These are phyloP conservation scores for Crithidia acanthocephali DNA, from an alignment of 208 protist species.

Conservation along the genomic window DNA sequence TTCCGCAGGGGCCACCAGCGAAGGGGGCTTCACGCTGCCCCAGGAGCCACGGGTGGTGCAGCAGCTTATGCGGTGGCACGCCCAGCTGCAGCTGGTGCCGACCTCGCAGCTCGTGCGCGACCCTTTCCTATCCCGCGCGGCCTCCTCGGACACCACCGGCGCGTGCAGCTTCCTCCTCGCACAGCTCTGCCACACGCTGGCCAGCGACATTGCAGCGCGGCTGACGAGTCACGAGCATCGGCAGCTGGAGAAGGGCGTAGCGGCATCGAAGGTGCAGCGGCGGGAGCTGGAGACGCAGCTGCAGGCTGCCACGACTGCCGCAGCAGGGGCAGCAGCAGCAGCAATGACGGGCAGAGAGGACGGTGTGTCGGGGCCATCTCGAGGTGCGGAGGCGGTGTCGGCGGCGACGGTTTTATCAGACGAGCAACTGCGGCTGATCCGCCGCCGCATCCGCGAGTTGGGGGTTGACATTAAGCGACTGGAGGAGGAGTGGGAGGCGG, in stretches of 20 bases:
- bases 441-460: conserved; percentile 56
- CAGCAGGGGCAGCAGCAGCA: not conserved
- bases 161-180: conserved; percentile 66
- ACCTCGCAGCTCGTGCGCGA: conserved; percentile 80
- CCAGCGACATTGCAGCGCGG: conserved; percentile 53
- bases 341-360: not conserved
- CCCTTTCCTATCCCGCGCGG: conserved; percentile 48
- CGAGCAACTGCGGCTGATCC: conserved; percentile 49
- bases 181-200: conserved; percentile 62
- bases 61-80: conserved; percentile 64
- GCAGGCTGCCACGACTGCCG: conserved; percentile 14
- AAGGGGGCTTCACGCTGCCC: not conserved
- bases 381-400: too few relatives aligned
- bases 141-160: conserved; percentile 56
- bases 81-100: conserved; percentile 50
- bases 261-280: conserved; percentile 39
- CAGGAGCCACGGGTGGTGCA: conserved; percentile 51
- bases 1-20: conserved; percentile 29
- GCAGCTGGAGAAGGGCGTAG: conserved; percentile 50
- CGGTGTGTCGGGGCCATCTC: not conserved
- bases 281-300: conserved; percentile 39
- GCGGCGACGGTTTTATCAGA: conserved; percentile 26
- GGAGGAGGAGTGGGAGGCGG: conserved; percentile 54
- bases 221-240: conserved; percentile 55
- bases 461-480: conserved; percentile 49